Percentiles rank a stretch among this genome's conserved stretches.
Evolutionary conservation across 2,329 filamentous ascomycete genomes (phyloP).

Genomic region (Thermothelomyces thermophilus): DNA sequence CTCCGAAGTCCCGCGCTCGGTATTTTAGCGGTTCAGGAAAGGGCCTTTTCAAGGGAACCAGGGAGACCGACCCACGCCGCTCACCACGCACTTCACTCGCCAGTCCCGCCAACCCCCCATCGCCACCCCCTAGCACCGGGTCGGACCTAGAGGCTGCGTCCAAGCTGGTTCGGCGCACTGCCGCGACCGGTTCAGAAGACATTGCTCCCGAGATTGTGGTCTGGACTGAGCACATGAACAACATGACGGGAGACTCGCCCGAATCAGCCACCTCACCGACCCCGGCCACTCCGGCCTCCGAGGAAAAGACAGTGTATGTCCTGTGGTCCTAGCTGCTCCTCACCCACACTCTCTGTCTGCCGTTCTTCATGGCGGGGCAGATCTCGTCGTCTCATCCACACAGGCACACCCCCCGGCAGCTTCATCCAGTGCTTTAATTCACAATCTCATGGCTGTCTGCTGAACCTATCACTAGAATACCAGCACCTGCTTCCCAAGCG

Average conservation of each 20-base stretch:
- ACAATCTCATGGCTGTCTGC: neutral
- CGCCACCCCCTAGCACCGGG: slow-evolving; percentile 14
- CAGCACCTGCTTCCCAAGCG: neutral
- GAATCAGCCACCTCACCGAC: slow-evolving; percentile 16
- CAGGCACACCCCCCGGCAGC: no score
- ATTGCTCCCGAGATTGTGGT: slow-evolving; percentile 40
- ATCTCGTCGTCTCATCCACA: neutral
- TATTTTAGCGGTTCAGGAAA: slow-evolving; percentile 27
- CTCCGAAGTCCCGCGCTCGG: slow-evolving; percentile 23
- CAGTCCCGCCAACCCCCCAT: slow-evolving; percentile 16
- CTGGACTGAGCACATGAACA: slow-evolving; percentile 38
- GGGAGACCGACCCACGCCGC: slow-evolving; percentile 32
- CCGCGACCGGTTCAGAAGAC: slow-evolving; percentile 24
- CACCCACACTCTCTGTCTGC: neutral
- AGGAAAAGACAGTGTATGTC: slow-evolving; percentile 21
- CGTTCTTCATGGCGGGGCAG: neutral
- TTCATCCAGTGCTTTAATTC: no score
- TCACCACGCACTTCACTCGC: slow-evolving; percentile 21
- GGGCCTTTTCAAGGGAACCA: slow-evolving; percentile 24
- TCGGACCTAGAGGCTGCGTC: slow-evolving; percentile 10
- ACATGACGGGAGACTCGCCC: slow-evolving; percentile 29
- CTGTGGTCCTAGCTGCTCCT: neutral
- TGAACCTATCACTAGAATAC: neutral
- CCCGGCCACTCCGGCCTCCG: slow-evolving; percentile 7
- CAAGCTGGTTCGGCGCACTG: slow-evolving; percentile 2